These are phyloP conservation scores for Phytophthora cryptogea DNA, from an alignment of 352 stramenopile species.

Conservation along the genomic window DNA sequence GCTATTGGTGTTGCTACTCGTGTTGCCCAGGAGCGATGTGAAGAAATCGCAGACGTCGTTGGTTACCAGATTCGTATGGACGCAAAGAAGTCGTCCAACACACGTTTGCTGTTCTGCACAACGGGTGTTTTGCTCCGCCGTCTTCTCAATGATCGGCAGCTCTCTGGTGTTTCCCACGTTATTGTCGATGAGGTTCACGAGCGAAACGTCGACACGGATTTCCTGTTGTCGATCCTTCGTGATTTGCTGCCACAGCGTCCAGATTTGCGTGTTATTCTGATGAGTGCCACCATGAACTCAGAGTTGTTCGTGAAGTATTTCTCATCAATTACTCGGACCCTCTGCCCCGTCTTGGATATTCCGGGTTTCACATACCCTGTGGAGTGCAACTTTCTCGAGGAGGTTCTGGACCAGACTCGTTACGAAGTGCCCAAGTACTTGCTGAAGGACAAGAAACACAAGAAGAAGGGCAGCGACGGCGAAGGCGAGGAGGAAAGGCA, in stretches of 20 bases:
- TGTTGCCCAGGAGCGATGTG: constrained; percentile 85
- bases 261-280: constrained; percentile 93
- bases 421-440: constrained; percentile 73
- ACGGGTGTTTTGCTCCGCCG: constrained; percentile 94
- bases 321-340: constrained; percentile 44
- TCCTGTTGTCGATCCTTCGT: constrained; percentile 94
- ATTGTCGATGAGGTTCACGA: constrained; percentile 99
- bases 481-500: constrained; percentile 25
- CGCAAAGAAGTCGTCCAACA: constrained; percentile 86
- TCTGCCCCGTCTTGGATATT: constrained; percentile 82
- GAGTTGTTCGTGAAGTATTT: constrained; percentile 90
- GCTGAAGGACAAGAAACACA: constrained; percentile 58
- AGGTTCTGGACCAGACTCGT: constrained; percentile 60
- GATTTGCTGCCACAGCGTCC: constrained; percentile 73
- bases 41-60: constrained; percentile 84
- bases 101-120: constrained; percentile 95
- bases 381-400: constrained; percentile 76
- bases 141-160: constrained; percentile 89
- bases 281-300: constrained; percentile 96
- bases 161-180: constrained; percentile 94
- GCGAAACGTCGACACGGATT: constrained; percentile 96
- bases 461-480: constrained; percentile 40
- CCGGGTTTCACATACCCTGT: constrained; percentile 87
- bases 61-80: constrained; percentile 98
- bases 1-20: constrained; percentile 96